These are phyloP conservation scores for Mycosphaerella sp. DNA, from an alignment of 2,329 filamentous ascomycete genomes.

Conservation along the genomic window DNA sequence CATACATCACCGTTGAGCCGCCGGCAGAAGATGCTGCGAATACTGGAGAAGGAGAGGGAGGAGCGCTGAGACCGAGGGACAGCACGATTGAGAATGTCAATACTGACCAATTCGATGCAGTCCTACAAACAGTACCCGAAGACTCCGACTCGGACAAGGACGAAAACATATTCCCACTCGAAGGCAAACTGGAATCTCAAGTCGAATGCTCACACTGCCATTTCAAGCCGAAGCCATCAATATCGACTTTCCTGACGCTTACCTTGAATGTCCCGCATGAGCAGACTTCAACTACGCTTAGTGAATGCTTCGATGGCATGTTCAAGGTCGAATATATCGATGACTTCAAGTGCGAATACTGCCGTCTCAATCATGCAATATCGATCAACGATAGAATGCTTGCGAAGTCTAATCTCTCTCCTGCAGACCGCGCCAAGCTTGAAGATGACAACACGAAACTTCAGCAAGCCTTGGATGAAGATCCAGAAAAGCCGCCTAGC, in stretches of 20 bases:
- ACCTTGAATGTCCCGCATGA: constrained; percentile 86
- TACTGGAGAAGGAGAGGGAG: background rate
- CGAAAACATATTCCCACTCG: constrained; percentile 79
- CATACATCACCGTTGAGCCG: background rate
- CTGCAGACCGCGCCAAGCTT: constrained; percentile 40
- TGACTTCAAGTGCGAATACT: constrained; percentile 93
- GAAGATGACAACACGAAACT: constrained; percentile 59
- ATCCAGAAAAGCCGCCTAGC: constrained; percentile 71
- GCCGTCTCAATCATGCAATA: constrained; percentile 75
- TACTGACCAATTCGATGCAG: constrained; percentile 13
- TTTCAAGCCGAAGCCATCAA: constrained; percentile 78
- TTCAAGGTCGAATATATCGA: constrained; percentile 95
- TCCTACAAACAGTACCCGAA: constrained; percentile 19
- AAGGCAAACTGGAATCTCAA: constrained; percentile 88
- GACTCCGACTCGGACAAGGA: constrained; percentile 36
- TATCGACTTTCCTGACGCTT: constrained; percentile 83
- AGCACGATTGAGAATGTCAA: constrained; percentile 15
- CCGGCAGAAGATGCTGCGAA: background rate
- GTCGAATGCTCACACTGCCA: constrained; percentile 86
- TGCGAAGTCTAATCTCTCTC: constrained; percentile 46
- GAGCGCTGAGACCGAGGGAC: constrained; percentile 13
- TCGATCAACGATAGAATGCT: constrained; percentile 57
- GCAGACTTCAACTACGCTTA: constrained; percentile 64
- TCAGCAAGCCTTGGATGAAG: constrained; percentile 62
- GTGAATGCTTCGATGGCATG: constrained; percentile 84